Conservation (phyloP, 2,329 filamentous ascomycete species). For the Simplicillium aogashimaense region DNA sequence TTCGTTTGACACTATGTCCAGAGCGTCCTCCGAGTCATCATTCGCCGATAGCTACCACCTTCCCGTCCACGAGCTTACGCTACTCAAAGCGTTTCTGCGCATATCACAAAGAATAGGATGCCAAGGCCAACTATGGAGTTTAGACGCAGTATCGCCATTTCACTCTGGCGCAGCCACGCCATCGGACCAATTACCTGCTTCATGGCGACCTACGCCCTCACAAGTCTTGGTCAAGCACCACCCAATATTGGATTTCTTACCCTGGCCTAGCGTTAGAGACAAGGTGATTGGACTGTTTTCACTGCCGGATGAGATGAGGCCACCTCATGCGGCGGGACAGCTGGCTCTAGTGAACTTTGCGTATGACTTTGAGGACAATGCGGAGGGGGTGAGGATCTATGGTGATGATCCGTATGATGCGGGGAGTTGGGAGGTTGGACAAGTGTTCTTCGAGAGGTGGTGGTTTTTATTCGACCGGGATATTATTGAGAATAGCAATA, state of each 20-base stretch:
- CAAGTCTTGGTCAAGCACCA: constrained; percentile 44
- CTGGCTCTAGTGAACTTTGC: constrained; percentile 40
- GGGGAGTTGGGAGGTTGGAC: constrained; percentile 45
- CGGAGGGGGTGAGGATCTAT: constrained; percentile 41
- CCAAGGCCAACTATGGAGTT: constrained; percentile 30
- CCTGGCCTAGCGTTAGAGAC: constrained; percentile 45
- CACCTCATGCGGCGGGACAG: constrained; percentile 32
- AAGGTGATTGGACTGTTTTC: constrained; percentile 40
- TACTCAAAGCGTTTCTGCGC: constrained; percentile 35
- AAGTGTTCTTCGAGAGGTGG: constrained; percentile 48
- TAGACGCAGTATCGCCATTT: constrained; percentile 38
- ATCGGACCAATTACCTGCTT: constrained; percentile 28
- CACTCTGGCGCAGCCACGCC: constrained; percentile 17
- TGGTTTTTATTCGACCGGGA: constrained; percentile 48
- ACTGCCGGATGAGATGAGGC: constrained; percentile 36
- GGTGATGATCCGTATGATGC: constrained; percentile 37
- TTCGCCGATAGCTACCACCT: constrained; percentile 38
- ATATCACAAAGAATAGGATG: constrained; percentile 37
- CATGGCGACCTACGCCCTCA: constrained; percentile 39
- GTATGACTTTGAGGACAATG: constrained; percentile 45
- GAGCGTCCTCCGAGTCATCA: constrained; percentile 11
- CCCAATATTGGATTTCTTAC: constrained; percentile 45
- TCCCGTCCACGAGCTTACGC: constrained; percentile 35
- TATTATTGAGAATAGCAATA: constrained; percentile 44
- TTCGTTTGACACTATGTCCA: constrained; percentile 10